A percentile compares a stretch with the other conserved stretches of the same genome.
Conservation (phyloP, 108 stramenopile genomes). For the Nitzschia palea region DNA sequence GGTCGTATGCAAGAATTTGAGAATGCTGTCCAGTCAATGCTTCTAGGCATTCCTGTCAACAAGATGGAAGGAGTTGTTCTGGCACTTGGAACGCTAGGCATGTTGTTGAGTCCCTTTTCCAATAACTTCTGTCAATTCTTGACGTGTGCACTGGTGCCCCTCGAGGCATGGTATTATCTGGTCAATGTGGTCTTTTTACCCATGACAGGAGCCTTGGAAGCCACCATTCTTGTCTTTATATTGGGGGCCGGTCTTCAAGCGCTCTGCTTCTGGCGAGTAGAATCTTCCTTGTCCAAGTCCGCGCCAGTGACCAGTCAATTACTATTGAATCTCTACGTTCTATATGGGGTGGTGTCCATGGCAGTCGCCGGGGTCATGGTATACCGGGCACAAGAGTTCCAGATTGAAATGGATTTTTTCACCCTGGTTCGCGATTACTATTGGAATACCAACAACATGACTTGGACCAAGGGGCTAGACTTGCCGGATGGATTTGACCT, state of each 20-base stretch:
- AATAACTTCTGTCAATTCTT: neutral
- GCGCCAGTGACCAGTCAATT: neutral
- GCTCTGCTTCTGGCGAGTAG: neutral
- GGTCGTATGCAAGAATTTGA: neutral
- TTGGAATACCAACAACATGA: neutral
- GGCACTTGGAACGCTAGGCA: neutral
- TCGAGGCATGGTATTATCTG: neutral
- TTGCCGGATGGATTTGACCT: neutral
- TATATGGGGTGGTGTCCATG: neutral
- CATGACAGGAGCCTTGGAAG: conserved; percentile 1
- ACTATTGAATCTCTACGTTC: neutral
- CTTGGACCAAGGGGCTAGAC: conserved; percentile 5
- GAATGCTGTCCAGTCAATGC: neutral
- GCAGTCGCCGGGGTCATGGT: neutral
- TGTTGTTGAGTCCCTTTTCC: conserved; percentile 7
- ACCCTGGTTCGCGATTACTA: neutral
- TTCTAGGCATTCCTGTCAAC: neutral
- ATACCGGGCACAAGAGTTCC: neutral
- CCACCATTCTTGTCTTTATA: neutral
- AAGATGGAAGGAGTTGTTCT: neutral
- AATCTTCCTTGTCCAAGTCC: neutral
- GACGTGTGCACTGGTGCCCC: neutral
- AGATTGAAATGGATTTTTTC: neutral
- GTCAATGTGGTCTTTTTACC: neutral
- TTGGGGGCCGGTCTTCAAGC: conserved; percentile 2